Evolutionary conservation across 1,139 yeast genomes (phyloP), one percentile per base, ranked within the genome.

Genomic region (Geotrichum aggregatum): DNA sequence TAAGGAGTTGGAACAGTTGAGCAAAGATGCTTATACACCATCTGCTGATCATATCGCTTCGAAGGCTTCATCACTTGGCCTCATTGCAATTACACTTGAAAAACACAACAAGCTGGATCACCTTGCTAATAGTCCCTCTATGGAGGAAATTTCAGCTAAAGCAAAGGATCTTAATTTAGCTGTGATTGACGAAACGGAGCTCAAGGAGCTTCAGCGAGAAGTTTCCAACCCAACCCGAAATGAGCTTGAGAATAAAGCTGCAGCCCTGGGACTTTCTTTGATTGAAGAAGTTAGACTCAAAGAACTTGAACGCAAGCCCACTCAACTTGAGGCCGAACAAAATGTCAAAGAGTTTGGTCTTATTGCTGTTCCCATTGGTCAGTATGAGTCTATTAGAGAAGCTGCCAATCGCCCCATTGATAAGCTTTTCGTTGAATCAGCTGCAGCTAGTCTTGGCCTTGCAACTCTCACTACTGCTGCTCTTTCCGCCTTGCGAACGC

Each of bases 371-470:
- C 52, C 52, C 21, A 36, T 46, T 28, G 55, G 46, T 19, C 47
- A 52, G 36, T 45, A 52, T 61, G 60, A 71, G 52, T 59, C 60
- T 33, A 64, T 66, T 45, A 64, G 66, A 45, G 69, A 66, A 31
- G 56, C 61, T 34, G 68, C 66, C 26, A 60, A 65, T 49, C 60
- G 58, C 33, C 65, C 68, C 19, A 61, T 61, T 38, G 66, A 63
- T 52, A 59, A 54, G 48, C 58, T 55, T 14, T 63, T 59, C 53
- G 61, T 67, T 41, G 61, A 58, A 28, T 58, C 61, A 5, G 64
- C 65, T 21, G 76, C 75, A 1, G 63, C 64, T 8, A 63, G 64
- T 16, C 57, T 70, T 11, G 76, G 75, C 3, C 63, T 74, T 54
- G 63, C 69, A 5, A 65, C 72, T 0, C 31, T 79, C 18, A 59